phyloP scores from a whole-genome alignment of 768 basidiomycete species.

The Postia placenta region DNA sequence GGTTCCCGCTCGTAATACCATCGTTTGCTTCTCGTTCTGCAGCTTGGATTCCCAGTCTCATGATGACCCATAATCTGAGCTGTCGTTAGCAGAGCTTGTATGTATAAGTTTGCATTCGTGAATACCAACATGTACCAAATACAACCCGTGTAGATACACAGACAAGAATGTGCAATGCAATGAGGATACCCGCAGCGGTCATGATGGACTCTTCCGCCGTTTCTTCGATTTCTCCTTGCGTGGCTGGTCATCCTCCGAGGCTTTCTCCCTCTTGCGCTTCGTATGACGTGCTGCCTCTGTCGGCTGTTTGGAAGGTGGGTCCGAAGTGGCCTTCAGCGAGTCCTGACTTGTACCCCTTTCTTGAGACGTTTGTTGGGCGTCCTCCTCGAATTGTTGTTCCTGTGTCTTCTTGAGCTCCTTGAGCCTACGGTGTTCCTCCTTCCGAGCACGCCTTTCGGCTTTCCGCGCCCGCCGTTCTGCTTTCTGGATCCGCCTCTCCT shows the following conservation, averaged over 20 bases:
- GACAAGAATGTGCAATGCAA: neutral
- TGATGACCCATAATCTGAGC: neutral
- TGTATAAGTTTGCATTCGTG: constrained; percentile 1
- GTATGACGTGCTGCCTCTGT: neutral
- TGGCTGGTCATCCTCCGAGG: neutral
- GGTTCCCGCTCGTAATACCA: neutral
- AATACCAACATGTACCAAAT: constrained; percentile 2
- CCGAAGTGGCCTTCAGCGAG: neutral
- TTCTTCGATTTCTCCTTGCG: neutral
- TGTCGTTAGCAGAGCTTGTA: neutral
- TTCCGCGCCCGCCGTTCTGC: constrained; percentile 17
- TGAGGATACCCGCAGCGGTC: too few relatives aligned
- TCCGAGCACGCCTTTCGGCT: constrained; percentile 21
- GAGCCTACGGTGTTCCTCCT: constrained; percentile 24
- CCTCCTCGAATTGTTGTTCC: too few relatives aligned
- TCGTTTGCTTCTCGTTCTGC: neutral
- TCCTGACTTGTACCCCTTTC: neutral
- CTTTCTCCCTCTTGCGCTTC: neutral
- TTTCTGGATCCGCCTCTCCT: constrained; percentile 7
- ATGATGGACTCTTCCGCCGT: neutral
- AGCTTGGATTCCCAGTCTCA: neutral
- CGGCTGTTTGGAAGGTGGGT: neutral
- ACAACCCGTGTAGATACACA: neutral
- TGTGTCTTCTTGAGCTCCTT: too few relatives aligned
- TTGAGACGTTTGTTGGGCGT: too few relatives aligned